These are phyloP conservation scores for Prunus mume DNA, from an alignment of 306 rosid species.

Conservation along the genomic window DNA sequence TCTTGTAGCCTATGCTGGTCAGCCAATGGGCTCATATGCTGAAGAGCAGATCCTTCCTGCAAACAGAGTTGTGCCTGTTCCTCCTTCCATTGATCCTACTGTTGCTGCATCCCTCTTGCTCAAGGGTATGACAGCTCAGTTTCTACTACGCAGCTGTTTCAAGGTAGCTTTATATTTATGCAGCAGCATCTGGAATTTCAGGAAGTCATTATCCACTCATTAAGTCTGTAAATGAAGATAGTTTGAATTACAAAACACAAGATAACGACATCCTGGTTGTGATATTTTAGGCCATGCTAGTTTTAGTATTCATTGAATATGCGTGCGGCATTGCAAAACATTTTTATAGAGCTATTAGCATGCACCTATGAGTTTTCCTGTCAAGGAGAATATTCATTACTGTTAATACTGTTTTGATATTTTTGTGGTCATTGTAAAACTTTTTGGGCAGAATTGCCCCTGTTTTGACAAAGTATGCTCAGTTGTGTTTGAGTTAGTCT, in stretches of 20 bases:
- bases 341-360: neutral
- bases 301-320: neutral
- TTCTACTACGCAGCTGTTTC: too few relatives aligned
- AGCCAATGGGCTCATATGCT: conserved; percentile 73
- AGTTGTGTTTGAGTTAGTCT: neutral
- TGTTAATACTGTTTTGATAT: neutral
- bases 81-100: too few relatives aligned
- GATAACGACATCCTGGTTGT: neutral
- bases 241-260: neutral
- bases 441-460: neutral
- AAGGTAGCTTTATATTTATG: too few relatives aligned
- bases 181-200: too few relatives aligned
- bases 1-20: conserved; percentile 68
- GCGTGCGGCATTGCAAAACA: neutral
- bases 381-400: neutral
- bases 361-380: neutral
- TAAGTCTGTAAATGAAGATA: neutral
- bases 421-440: too few relatives aligned
- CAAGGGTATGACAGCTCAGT: too few relatives aligned
- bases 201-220: too few relatives aligned
- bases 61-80: too few relatives aligned
- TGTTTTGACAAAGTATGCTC: neutral
- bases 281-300: too few relatives aligned
- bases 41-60: too few relatives aligned
- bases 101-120: too few relatives aligned